phyloP scores from a whole-genome alignment of 495 filamentous ascomycete species.

The Bryoglossum gracile region DNA sequence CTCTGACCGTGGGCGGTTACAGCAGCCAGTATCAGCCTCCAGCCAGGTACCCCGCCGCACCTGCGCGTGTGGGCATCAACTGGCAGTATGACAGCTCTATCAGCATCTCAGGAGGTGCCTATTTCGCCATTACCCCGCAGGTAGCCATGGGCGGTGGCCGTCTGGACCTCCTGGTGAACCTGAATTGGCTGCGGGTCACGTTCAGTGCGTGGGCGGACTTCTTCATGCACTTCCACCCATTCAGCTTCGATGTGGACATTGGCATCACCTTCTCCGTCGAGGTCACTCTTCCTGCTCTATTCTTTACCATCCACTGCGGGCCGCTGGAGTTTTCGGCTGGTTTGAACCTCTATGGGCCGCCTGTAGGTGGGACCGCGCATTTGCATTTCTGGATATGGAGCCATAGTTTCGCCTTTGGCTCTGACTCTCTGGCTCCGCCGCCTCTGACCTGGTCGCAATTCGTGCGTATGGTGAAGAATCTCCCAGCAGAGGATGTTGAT shows the following conservation, averaged over 20 bases:
- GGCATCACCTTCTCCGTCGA: conserved; percentile 20
- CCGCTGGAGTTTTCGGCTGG: neutral
- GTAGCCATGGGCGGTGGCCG: conserved; percentile 40
- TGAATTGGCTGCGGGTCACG: conserved; percentile 32
- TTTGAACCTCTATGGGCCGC: neutral
- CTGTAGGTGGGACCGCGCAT: neutral
- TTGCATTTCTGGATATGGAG: neutral
- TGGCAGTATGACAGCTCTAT: conserved; percentile 24
- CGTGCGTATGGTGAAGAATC: neutral
- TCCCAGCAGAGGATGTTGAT: neutral
- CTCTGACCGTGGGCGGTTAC: conserved; percentile 47
- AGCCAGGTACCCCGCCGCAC: conserved; percentile 23
- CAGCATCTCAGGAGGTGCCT: conserved; percentile 36
- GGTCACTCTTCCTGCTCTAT: neutral
- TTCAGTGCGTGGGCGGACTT: conserved; percentile 41
- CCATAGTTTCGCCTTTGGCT: neutral
- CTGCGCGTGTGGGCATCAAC: neutral
- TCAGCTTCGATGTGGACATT: conserved; percentile 35
- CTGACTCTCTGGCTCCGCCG: neutral
- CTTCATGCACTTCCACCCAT: conserved; percentile 45
- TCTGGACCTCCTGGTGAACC: conserved; percentile 26
- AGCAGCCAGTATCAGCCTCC: conserved; percentile 35
- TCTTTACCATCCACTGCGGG: neutral
- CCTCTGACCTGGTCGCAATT: neutral
- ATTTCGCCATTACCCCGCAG: conserved; percentile 48